A percentile compares a stretch with the other conserved stretches of the same genome.
Evolutionary conservation across 208 protist genomes (phyloP).

Genomic region (Acanthamoeba royreba): DNA sequence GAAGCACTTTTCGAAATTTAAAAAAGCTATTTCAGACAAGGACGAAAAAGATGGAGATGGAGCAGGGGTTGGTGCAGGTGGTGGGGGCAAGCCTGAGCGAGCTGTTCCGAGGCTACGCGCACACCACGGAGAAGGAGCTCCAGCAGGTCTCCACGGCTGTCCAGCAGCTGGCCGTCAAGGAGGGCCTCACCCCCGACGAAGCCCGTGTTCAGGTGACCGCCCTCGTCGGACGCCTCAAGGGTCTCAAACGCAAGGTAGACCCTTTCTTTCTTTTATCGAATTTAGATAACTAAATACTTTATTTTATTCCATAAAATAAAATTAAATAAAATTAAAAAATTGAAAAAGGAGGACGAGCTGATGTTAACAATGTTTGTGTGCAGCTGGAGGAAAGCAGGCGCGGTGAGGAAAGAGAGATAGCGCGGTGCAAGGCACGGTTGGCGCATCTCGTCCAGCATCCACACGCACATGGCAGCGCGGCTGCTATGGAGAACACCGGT

Average conservation of each 20-base stretch:
- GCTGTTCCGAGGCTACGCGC: background rate
- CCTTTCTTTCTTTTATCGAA: background rate
- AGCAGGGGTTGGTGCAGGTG: constrained; percentile 31
- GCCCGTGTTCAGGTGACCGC: background rate
- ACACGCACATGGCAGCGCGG: background rate
- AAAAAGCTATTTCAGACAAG: too few relatives aligned
- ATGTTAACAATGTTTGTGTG: too few relatives aligned
- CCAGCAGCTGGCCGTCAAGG: background rate
- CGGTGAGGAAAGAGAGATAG: background rate
- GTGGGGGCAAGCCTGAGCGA: background rate
- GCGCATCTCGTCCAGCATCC: background rate
- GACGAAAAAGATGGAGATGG: constrained; percentile 23
- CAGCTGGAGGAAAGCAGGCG: constrained; percentile 19
- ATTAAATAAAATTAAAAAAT: background rate
- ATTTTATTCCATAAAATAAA: background rate
- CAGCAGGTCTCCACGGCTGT: background rate
- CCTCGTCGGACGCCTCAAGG: constrained; percentile 35
- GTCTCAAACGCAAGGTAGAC: constrained; percentile 42
- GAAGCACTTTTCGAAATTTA: too few relatives aligned
- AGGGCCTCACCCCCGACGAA: background rate
- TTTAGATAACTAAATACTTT: background rate
- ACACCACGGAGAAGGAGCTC: constrained; percentile 39
- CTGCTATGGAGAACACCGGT: background rate
- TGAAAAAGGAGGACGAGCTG: too few relatives aligned
- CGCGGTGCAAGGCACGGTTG: background rate